Base-by-base conservation (phyloP, 495 filamentous ascomycete genomes). In the Bathelium albidoporum region DNA sequence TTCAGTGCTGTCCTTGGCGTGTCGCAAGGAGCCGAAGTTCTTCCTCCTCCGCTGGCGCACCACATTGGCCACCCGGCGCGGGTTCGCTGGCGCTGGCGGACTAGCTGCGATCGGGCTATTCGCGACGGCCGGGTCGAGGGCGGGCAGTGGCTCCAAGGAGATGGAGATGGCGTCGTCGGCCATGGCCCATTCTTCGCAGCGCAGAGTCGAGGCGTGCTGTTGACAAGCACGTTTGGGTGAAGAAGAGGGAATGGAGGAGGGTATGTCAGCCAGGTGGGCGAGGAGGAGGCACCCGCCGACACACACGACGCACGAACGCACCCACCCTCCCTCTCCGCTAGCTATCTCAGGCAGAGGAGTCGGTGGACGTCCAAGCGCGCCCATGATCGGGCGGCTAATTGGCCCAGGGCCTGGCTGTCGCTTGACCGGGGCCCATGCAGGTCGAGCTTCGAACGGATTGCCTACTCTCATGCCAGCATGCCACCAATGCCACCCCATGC, bases 1-100 rank as follows among this genome's bases (percentile, higher is more conserved):
- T 59, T 73, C 71, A 29, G 58, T 68, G 55, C 64, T 68, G 63
- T 73, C 65, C 59, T 73, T 73, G 3, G 68, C 67, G 24, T 63
- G 59, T 18, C 69, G 64, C 61, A 72, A 58, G 12, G 68, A 70
- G 32, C 14, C 11, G 2, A 36, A 26, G 26, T 60, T 29, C 49
- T 55, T 55, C 24, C 49, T 55, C 49, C 49, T 26, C 49, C 49
- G 49, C 49, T 55, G 49, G 49, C 49, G 49, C 49, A 55, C 49
- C 12, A 55, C 49, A 55, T 55, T 55, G 49, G 49, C 49, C 49
- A 55, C 49, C 49, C 49, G 4, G 26, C 20, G 49, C 24, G 20
- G 49, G n/a, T 55, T 29, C 20, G 26, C 9, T 10, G 43, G 49
- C 12, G 49, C 11, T 7, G 49, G 20, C 10, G 26, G 49, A 26